phyloP scores from a whole-genome alignment of 2,329 filamentous ascomycete genomes.

The Tympanopsis confertula region DNA sequence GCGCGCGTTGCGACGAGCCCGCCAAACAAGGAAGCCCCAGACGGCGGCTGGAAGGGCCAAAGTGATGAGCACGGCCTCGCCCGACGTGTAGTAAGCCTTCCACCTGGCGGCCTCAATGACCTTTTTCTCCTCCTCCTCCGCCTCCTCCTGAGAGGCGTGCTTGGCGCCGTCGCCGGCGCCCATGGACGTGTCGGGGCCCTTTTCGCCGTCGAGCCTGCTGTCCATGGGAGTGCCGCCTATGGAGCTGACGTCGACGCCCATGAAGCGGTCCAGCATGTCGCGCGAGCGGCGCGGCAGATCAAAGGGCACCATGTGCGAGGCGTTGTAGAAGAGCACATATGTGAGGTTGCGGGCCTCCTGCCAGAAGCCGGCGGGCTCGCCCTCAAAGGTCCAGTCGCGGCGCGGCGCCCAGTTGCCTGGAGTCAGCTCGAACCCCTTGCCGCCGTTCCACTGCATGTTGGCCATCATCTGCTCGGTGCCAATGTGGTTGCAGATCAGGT shows the following conservation, averaged over 20 bases:
- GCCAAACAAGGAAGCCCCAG: constrained; percentile 40
- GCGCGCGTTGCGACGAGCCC: constrained; percentile 36
- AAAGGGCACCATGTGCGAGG: constrained; percentile 96
- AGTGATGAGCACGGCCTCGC: constrained; percentile 57
- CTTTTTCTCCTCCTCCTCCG: constrained; percentile 48
- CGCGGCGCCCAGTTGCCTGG: constrained; percentile 86
- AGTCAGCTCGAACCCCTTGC: constrained; percentile 77
- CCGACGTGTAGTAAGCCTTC: constrained; percentile 61
- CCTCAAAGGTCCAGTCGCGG: constrained; percentile 90
- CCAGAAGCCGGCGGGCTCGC: constrained; percentile 77
- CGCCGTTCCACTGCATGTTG: constrained; percentile 84
- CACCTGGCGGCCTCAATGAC: constrained; percentile 56
- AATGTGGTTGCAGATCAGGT: constrained; percentile 93
- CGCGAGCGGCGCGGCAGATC: constrained; percentile 76
- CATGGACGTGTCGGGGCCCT: constrained; percentile 53
- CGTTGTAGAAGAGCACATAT: constrained; percentile 89
- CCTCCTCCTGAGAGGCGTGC: constrained; percentile 41
- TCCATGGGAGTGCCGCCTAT: constrained; percentile 67
- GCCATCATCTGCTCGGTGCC: constrained; percentile 85
- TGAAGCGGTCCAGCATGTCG: constrained; percentile 96
- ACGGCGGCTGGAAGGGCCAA: constrained; percentile 49
- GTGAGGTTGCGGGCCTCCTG: constrained; percentile 91
- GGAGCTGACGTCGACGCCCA: constrained; percentile 79
- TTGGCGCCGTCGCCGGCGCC: constrained; percentile 57
- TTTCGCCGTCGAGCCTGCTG: constrained; percentile 59